Evolutionary conservation across 2,329 filamentous ascomycete species (phyloP).

Genomic region (Colletotrichum liriopes): DNA sequence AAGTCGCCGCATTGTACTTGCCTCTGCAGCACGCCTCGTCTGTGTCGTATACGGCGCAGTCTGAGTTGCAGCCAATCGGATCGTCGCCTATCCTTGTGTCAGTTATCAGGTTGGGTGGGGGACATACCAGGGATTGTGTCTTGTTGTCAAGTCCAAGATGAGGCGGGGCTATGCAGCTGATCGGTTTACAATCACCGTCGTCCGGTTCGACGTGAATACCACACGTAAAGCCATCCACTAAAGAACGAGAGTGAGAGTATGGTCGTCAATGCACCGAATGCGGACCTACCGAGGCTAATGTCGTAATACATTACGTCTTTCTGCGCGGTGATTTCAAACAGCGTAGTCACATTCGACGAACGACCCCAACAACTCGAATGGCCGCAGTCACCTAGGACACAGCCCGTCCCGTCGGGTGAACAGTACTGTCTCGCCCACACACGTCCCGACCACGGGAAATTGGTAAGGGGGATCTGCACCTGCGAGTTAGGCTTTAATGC

Average conservation of each 20-base stretch:
- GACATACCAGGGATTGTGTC: background rate
- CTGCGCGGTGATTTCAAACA: background rate
- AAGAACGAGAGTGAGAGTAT: too few relatives aligned
- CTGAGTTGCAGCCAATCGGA: background rate
- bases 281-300: background rate
- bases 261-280: background rate
- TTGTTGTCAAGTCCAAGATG: background rate
- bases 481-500: background rate
- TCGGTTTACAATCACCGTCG: background rate
- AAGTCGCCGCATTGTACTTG: background rate
- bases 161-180: background rate
- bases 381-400: background rate
- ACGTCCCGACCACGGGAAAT: background rate
- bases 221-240: background rate
- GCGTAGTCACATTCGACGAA: background rate
- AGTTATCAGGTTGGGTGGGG: background rate
- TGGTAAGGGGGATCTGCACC: background rate
- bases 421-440: background rate
- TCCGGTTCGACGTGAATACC: background rate
- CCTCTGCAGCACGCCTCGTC: background rate
- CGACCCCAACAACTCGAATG: background rate
- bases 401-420: background rate
- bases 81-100: background rate
- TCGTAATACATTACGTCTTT: constrained; percentile 2
- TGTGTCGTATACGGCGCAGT: background rate